phyloP scores from a whole-genome alignment of 352 stramenopile species.

The Blastocystis sp. region DNA sequence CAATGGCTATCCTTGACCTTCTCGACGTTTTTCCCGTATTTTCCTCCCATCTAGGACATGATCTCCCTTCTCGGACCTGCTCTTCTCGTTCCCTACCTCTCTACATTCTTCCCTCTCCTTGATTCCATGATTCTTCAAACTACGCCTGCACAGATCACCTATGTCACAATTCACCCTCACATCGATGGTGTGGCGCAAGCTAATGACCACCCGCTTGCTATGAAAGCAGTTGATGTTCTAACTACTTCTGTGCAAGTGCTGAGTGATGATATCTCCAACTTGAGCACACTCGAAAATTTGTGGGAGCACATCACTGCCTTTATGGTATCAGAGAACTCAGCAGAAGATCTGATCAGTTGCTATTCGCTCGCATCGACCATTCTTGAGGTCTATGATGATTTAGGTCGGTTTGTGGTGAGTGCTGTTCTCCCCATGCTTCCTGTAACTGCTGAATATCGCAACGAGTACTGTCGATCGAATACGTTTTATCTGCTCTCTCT shows the following conservation, averaged over 20 bases:
- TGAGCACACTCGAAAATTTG: background rate
- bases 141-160: background rate
- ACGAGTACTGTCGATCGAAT: conserved; percentile 19
- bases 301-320: background rate
- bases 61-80: background rate
- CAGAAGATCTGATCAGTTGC: background rate
- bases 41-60: background rate
- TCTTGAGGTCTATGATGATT: background rate
- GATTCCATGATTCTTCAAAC: background rate
- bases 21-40: background rate
- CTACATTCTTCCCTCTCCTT: background rate
- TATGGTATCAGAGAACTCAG: background rate
- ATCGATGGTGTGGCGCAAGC: background rate
- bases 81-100: background rate
- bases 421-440: background rate
- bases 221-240: background rate
- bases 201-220: conserved; percentile 23
- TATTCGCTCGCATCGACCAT: background rate
- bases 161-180: background rate
- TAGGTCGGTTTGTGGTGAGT: conserved; percentile 8
- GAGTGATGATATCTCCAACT: conserved; percentile 4
- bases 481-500: conserved; percentile 26
- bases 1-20: background rate
- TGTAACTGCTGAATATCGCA: background rate
- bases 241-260: background rate